These are phyloP conservation scores for Blastobotrys raffinosifermentans DNA, from an alignment of 1,139 yeast genomes.

Conservation along the genomic window DNA sequence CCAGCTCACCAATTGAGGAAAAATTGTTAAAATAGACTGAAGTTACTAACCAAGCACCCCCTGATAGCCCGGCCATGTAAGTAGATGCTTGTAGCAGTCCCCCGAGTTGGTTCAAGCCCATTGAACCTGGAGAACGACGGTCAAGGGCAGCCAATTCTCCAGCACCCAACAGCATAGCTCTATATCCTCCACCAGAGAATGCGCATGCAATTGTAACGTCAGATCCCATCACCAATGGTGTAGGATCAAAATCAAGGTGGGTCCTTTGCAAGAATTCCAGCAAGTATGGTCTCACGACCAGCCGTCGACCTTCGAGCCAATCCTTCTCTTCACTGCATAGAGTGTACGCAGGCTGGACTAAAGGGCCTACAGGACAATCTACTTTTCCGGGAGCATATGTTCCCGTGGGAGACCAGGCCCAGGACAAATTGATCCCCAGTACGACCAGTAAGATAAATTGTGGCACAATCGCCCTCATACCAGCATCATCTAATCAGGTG, in stretches of 20 bases:
- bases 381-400: conserved; percentile 20
- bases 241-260: conserved; percentile 23
- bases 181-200: conserved; percentile 78
- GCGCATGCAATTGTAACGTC: conserved; percentile 50
- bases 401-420: conserved; percentile 17
- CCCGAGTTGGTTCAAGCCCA: conserved; percentile 58
- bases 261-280: conserved; percentile 16
- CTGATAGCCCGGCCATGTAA: conserved; percentile 71
- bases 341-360: conserved; percentile 11
- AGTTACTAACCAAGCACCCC: conserved; percentile 84
- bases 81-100: conserved; percentile 71
- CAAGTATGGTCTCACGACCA: conserved; percentile 11
- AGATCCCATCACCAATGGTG: conserved; percentile 7
- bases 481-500: no score
- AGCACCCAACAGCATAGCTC: conserved; percentile 78
- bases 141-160: conserved; percentile 74
- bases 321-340: conserved; percentile 10
- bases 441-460: neutral
- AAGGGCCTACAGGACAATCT: conserved; percentile 8
- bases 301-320: conserved; percentile 13
- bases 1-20: conserved; percentile 58
- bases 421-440: neutral
- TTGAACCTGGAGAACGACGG: conserved; percentile 51
- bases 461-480: no score
- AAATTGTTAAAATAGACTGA: conserved; percentile 76